Percentiles rank a stretch among this genome's conserved stretches.
phyloP scores from a whole-genome alignment of 305 asterid species.

The Euphrasia arctica region DNA sequence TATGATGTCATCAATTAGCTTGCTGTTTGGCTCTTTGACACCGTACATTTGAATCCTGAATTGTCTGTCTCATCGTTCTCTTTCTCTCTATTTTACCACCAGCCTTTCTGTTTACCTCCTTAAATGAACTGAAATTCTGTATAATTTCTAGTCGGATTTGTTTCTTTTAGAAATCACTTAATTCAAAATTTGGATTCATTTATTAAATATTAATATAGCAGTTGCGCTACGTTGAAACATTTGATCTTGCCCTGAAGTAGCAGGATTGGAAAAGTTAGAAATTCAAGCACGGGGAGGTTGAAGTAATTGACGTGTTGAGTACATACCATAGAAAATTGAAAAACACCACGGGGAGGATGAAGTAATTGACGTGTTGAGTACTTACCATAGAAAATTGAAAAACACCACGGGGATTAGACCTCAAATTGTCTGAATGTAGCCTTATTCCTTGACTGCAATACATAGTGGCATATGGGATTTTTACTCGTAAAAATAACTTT shows the following conservation, averaged over 20 bases:
- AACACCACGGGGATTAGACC: neutral
- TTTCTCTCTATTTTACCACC: neutral
- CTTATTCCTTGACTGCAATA: conserved; percentile 21
- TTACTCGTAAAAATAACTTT: neutral
- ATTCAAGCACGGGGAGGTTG: conserved; percentile 22
- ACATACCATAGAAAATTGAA: conserved; percentile 18
- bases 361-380: conserved; percentile 26
- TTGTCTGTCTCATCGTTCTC: too few relatives aligned
- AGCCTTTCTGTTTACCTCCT: neutral
- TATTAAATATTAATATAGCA: conserved; percentile 6
- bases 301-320: conserved; percentile 26
- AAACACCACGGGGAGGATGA: neutral
- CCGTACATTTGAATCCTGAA: too few relatives aligned
- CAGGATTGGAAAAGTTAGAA: conserved; percentile 11
- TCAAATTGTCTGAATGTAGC: conserved; percentile 7
- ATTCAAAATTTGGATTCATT: conserved; percentile 6
- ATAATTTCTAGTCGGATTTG: conserved; percentile 1
- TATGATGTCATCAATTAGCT: too few relatives aligned
- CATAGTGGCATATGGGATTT: conserved; percentile 9
- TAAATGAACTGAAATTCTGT: neutral
- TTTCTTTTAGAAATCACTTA: conserved; percentile 5
- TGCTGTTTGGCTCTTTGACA: too few relatives aligned
- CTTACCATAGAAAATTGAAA: conserved; percentile 18
- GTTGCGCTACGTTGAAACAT: neutral
- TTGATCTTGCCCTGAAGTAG: conserved; percentile 15